Base-by-base conservation (phyloP, 2,329 filamentous ascomycete species). In the Microascus cirrosus region DNA sequence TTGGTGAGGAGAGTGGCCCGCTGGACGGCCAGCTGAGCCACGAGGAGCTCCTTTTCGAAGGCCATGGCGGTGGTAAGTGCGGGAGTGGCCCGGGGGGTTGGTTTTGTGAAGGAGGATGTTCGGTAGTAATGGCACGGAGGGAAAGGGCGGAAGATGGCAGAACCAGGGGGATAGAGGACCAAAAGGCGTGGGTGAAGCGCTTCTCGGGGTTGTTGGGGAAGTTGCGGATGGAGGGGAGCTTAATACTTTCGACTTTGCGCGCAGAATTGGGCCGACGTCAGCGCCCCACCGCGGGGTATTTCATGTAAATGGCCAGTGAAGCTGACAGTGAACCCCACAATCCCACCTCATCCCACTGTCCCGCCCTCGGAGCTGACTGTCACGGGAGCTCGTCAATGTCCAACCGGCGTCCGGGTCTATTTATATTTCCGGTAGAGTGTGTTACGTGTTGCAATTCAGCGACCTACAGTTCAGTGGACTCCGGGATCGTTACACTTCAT, bases 21-120 rank as follows among this genome's bases (percentile, higher is more conserved):
- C 75, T 95, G 90, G 59, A 96, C 92, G 61, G 92, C 91, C 51
- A 96, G 83, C 70, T 93, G 86, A 61, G 92, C 92, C 58, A 95
- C 81, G 67, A 86, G 78, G 65, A 94, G 84, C 76, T 96, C 92
- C 62, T 85, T 83, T 60, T 81, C 77, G 36, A 64, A 64, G 48
- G 65, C 66, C 67, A 75, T 77, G 62, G 62, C 64, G 60, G 4
- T 8, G 36, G 4, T 12, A 3, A 12, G 36, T 6, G 18, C 18
- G 12, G 20, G 5, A 20, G 22, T 48, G n/a, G 15, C 18, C 18
- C 42, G 45, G 15, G 42, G 42, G 6, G 20, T 11, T 10, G n/a
- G 7, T 22, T 12, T 24, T 22, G 45, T 8, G 20, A 10, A 3
- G 45, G 45, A 50, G 20, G 45, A 13, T 22, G 13, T n/a, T 11